Percentiles rank a stretch among this genome's conserved stretches.
Conservation (phyloP, 345 rosid species). For the Barbarea vulgaris region DNA sequence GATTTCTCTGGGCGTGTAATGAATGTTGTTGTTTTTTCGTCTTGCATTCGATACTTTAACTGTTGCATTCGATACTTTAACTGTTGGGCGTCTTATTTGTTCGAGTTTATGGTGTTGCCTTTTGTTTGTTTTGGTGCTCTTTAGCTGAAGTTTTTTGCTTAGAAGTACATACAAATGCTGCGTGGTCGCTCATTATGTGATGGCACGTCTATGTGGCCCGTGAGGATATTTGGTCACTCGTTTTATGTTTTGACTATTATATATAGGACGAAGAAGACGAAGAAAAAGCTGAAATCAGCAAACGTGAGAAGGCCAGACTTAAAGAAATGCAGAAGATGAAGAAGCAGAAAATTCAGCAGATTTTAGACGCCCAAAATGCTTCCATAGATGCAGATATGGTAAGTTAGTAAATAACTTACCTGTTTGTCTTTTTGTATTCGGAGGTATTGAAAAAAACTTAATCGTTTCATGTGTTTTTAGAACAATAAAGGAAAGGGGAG, state of each 20-base stretch:
- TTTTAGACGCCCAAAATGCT: conserved; percentile 85
- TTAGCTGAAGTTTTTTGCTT: not conserved
- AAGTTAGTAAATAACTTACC: not conserved
- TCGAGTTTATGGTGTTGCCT: not conserved
- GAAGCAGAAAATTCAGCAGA: conserved; percentile 88
- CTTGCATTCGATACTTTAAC: not conserved
- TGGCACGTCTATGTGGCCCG: not conserved
- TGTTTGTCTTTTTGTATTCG: not conserved
- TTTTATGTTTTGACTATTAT: not conserved
- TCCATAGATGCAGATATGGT: conserved; percentile 91
- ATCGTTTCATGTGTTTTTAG: conserved; percentile 40
- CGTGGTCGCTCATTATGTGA: not conserved
- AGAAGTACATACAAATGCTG: not conserved
- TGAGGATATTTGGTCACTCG: not conserved
- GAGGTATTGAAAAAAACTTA: conserved; percentile 1
- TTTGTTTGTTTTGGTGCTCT: conserved; percentile 3
- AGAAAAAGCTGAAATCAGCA: conserved; percentile 54
- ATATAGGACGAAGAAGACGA: conserved; percentile 53
- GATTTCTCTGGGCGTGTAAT: not conserved
- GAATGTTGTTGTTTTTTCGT: conserved; percentile 22
- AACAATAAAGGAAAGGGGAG: conserved; percentile 82
- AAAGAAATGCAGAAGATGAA: conserved; percentile 76
- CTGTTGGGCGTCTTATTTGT: not conserved
- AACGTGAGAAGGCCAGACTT: conserved; percentile 82
- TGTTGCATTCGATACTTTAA: not conserved